Percentiles rank a stretch among this genome's conserved stretches.
Evolutionary conservation across 2,329 filamentous ascomycete species (phyloP).

Genomic region (Penicillium concentricum): DNA sequence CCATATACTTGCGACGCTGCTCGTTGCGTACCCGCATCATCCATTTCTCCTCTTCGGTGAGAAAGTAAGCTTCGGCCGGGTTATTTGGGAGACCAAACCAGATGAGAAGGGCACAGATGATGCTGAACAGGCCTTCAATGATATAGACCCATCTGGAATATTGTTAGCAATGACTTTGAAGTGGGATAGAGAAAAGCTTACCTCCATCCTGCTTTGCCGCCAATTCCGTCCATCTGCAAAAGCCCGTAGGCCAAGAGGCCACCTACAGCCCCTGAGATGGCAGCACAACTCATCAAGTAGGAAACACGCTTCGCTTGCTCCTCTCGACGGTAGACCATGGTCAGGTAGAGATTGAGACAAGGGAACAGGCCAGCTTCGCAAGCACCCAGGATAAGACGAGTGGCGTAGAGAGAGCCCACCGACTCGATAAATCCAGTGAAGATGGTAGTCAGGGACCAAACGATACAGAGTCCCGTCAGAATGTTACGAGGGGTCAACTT

Average conservation of each 20-base stretch:
- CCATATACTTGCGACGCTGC: slow-evolving; percentile 50
- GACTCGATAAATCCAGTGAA: slow-evolving; percentile 49
- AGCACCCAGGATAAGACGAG: slow-evolving; percentile 39
- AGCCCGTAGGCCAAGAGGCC: slow-evolving; percentile 41
- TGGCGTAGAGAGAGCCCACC: slow-evolving; percentile 43
- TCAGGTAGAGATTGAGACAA: slow-evolving; percentile 41
- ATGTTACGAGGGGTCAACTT: slow-evolving; percentile 46
- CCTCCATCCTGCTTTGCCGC: slow-evolving; percentile 49
- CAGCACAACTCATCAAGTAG: slow-evolving; percentile 42
- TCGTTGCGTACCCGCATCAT: slow-evolving; percentile 52
- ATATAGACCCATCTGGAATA: slow-evolving; percentile 48
- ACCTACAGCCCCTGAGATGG: slow-evolving; percentile 42
- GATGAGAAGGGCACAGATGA: slow-evolving; percentile 44
- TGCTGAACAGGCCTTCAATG: slow-evolving; percentile 50
- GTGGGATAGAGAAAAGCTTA: slow-evolving; percentile 25
- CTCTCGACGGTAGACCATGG: slow-evolving; percentile 43
- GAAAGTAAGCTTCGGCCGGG: slow-evolving; percentile 50
- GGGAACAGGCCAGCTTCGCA: slow-evolving; percentile 44
- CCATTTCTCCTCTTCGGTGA: slow-evolving; percentile 49
- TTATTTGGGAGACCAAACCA: slow-evolving; percentile 41
- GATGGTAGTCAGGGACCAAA: slow-evolving; percentile 52
- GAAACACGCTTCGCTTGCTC: slow-evolving; percentile 44
- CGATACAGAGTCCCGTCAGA: slow-evolving; percentile 41
- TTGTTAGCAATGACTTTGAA: neutral
- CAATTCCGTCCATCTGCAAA: slow-evolving; percentile 48